Percentiles rank a stretch among this genome's conserved stretches.
phyloP scores from a whole-genome alignment of 768 basidiomycete species.

The Pleurotus citrinopileatus region DNA sequence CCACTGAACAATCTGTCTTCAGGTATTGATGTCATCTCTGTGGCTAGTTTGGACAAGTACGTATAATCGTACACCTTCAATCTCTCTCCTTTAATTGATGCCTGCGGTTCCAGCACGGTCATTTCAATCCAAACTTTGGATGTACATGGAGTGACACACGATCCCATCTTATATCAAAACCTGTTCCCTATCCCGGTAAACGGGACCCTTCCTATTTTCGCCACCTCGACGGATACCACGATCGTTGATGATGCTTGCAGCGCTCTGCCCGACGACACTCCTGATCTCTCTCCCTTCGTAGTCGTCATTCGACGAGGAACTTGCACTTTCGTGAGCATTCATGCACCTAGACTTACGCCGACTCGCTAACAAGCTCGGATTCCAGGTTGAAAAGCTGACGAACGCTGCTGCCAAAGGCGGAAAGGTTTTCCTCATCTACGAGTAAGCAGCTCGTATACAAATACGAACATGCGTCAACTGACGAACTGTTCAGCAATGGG shows the following conservation, averaged over 20 bases:
- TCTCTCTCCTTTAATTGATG: background rate
- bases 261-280: slow-evolving; percentile 47
- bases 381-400: slow-evolving; percentile 44
- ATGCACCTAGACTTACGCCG: background rate
- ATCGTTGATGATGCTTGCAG: slow-evolving; percentile 58
- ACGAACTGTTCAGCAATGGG: slow-evolving; percentile 38
- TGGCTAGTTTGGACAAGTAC: slow-evolving; percentile 53
- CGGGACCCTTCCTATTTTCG: slow-evolving; percentile 51
- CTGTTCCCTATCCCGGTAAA: slow-evolving; percentile 44
- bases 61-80: slow-evolving; percentile 12
- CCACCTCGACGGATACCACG: slow-evolving; percentile 54
- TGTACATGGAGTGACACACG: slow-evolving; percentile 43
- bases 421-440: slow-evolving; percentile 47
- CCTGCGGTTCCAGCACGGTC: slow-evolving; percentile 37
- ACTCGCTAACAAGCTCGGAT: background rate
- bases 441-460: slow-evolving; percentile 32
- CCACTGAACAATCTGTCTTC: background rate
- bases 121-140: slow-evolving; percentile 57
- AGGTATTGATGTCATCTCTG: slow-evolving; percentile 51
- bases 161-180: slow-evolving; percentile 53
- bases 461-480: background rate
- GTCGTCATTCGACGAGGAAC: slow-evolving; percentile 58
- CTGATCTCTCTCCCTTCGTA: slow-evolving; percentile 51
- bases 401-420: slow-evolving; percentile 56
- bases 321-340: slow-evolving; percentile 46